Conservation (phyloP, 2,329 filamentous ascomycete species). For the Daldinia eschscholtzii region DNA sequence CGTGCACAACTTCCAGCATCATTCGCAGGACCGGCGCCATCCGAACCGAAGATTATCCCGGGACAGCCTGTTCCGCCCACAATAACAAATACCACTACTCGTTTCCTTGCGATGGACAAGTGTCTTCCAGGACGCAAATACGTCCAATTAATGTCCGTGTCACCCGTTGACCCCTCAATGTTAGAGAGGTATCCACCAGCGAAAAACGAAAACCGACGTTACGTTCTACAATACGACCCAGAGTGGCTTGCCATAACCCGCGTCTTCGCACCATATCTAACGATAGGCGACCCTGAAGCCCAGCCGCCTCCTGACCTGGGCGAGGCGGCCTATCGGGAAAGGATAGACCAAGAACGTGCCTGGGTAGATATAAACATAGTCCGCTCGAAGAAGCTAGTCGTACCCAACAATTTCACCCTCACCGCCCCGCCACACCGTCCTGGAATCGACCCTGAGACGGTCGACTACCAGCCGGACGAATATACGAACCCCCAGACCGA, state of each 20-base stretch:
- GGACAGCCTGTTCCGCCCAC: slow-evolving; percentile 75
- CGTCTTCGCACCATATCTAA: slow-evolving; percentile 76
- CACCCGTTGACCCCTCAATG: slow-evolving; percentile 58
- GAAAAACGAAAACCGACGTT: slow-evolving; percentile 57
- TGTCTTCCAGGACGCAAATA: slow-evolving; percentile 84
- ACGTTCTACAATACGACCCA: slow-evolving; percentile 82
- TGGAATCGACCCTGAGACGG: slow-evolving; percentile 66
- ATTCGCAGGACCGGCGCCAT: slow-evolving; percentile 66
- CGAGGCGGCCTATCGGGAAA: slow-evolving; percentile 73
- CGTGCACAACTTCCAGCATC: slow-evolving; percentile 82
- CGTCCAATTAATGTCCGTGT: slow-evolving; percentile 79
- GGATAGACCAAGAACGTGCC: slow-evolving; percentile 76
- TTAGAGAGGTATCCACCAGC: slow-evolving; percentile 41
- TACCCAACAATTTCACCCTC: slow-evolving; percentile 82
- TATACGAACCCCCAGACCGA: slow-evolving; percentile 89
- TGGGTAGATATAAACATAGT: slow-evolving; percentile 88
- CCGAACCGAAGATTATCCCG: slow-evolving; percentile 57
- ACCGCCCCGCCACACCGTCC: slow-evolving; percentile 80
- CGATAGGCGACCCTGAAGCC: slow-evolving; percentile 70
- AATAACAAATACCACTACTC: slow-evolving; percentile 83
- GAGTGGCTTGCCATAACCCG: slow-evolving; percentile 97
- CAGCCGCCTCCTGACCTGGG: slow-evolving; percentile 71
- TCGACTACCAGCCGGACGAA: slow-evolving; percentile 76
- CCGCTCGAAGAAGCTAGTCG: slow-evolving; percentile 67
- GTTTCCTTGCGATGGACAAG: slow-evolving; percentile 93